These are phyloP conservation scores for Chytridiales sp. DNA, from an alignment of 371 early-diverging fungal species.

Conservation along the genomic window DNA sequence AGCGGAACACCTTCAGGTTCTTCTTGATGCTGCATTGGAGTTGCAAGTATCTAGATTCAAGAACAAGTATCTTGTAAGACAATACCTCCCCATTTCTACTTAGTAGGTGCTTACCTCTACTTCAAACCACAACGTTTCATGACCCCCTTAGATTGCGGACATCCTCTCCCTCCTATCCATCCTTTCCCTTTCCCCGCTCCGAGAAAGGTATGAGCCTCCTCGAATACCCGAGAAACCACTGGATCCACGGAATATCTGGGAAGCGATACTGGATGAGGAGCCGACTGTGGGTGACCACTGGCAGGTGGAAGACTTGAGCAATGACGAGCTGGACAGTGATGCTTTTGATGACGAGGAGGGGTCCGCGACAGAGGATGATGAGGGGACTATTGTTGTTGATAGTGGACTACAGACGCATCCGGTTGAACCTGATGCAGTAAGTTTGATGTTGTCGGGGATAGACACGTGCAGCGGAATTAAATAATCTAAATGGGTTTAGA, in stretches of 20 bases:
- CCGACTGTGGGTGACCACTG: constrained; percentile 22
- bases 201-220: no score
- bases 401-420: no score
- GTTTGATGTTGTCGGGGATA: no score
- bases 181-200: neutral
- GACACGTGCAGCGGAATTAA: no score
- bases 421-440: no score
- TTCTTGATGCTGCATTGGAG: neutral
- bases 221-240: no score
- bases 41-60: neutral
- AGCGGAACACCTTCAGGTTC: neutral
- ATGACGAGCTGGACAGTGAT: constrained; percentile 1
- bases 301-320: neutral
- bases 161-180: neutral
- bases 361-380: no score
- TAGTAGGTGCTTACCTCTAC: neutral
- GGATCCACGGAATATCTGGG: neutral
- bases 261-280: constrained; percentile 5
- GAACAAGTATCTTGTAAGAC: neutral
- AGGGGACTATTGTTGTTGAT: no score
- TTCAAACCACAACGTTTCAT: neutral
- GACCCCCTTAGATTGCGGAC: neutral
- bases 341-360: neutral
- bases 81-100: neutral
- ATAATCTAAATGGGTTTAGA: no score